Evolutionary conservation across 129 eudicot species (phyloP), one percentile per base, ranked within the genome.

Genomic region (Tanacetum coccineum): DNA sequence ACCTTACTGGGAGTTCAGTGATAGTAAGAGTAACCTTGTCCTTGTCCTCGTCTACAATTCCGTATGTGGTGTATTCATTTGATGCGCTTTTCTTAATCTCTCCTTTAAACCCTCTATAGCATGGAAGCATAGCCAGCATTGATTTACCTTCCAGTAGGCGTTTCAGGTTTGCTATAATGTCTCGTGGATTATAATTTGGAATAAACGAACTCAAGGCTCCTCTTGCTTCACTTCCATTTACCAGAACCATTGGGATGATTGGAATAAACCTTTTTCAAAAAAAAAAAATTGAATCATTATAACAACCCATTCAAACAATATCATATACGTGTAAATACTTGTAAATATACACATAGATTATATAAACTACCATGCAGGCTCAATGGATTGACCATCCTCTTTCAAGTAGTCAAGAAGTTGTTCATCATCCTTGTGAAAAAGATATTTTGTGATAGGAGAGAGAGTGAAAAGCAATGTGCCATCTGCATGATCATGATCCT

Each of bases 401-500:
- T 49, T 3, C 7, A 49, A 49, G 19, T 49, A 49, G 54, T 49
- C 3, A 4, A 49, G 54, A n/a, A 87, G 74, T 13, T 71, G 59
- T 47, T 87, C 90, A 60, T 87, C 95, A 44, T 78, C 86, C 82
- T 80, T 77, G 6, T 85, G 90, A 64, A 84, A 87, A 59, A 87
- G 25, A 62, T 46, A 78, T 25, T 82, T 56, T 36, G 90, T 68
- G 21, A 87, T 69, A 3, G 85, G 76, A 13, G 73, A 13, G 20
- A 87, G 90, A 15, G 95, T 87, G 46, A 13, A 81, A 13, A 84
- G 71, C 53, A 84, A 87, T 67, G 90, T 75, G 1, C 85, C 66
- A 77, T 87, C 84, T 6, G 90, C 95, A 79, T 85, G 87, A 73
- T 81, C 95, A 79, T 85, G 87, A 73, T 81, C 87, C 73, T 87